Evolutionary conservation across 768 basidiomycete genomes (phyloP), one percentile per base, ranked within the genome.

Genomic region (Chlorophyllum brunneum): DNA sequence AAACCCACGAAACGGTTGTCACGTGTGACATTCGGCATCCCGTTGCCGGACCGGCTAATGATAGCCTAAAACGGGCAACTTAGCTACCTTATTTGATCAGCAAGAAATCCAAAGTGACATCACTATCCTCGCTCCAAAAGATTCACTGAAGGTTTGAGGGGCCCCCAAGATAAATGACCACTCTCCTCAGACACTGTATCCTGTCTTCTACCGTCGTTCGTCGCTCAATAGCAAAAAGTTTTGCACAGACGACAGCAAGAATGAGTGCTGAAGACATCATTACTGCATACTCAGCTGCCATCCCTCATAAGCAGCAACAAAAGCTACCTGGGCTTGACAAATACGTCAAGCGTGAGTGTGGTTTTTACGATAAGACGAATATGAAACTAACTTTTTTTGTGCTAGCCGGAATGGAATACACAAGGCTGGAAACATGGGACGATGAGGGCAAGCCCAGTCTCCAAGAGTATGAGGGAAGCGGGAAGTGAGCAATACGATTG

Each of bases 391-490:
- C 29, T 36, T 1, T 36, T 24, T n/a, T 27, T 18, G 39, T 47
- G 5, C 8, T 42, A 67, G 61, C 70, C 36, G 64, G 66, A n/a
- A 58, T 71, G 37, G 74, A 70, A 45, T 67, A 76, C 51, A 67
- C 70, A 5, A 70, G 67, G 42, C 61, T 72, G 26, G 79, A 80
- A 55, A 58, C 63, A 53, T 75, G 78, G 82, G 74, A 81, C 58
- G 65, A 79, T 39, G 58, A 75, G 3, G 75, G 81, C 3, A 74
- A 77, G 58, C 77, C 79, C 4, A 72, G 66, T 57, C 67, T 80
- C 42, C 63, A 69, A 44, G 76, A 80, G 60, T 84, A 85, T 64
- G 63, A 65, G 34, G 80, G 80, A 3, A 68, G 65, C 20, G 76
- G 72, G 36, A 83, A 79, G 71, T 69, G 29, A 26, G 62, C 36